Evolutionary conservation across 148 eudicot genomes (phyloP).

Genomic region (Salicornia ramosissima): DNA sequence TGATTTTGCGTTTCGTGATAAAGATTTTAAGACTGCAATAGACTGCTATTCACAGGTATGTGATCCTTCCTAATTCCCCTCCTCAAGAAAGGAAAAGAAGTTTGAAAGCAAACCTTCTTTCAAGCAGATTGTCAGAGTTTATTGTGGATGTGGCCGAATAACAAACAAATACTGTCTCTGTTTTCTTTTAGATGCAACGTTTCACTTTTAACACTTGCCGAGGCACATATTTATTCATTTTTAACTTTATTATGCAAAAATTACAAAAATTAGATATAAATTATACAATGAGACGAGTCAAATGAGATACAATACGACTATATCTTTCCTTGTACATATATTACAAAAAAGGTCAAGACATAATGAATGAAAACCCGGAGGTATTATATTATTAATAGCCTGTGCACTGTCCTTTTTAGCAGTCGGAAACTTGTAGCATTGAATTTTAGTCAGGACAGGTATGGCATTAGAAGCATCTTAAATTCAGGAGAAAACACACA

Average conservation of each 20-base stretch:
- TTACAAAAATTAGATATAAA: no score
- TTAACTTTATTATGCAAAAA: no score
- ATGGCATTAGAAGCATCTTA: background rate
- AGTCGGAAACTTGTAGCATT: background rate
- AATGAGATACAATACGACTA: no score
- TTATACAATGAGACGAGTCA: no score
- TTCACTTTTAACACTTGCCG: no score
- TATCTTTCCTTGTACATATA: no score
- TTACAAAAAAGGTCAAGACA: no score
- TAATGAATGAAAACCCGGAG: no score
- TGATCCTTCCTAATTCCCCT: background rate
- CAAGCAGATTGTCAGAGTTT: background rate
- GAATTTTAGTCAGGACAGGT: background rate
- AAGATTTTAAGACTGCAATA: slow-evolving; percentile 81
- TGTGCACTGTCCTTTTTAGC: background rate
- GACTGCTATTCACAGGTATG: slow-evolving; percentile 96
- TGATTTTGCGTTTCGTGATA: slow-evolving; percentile 90
- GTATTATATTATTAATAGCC: background rate
- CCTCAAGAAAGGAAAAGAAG: background rate
- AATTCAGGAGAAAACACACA: no score
- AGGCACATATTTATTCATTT: no score
- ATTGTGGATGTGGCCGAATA: background rate
- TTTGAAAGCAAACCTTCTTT: background rate
- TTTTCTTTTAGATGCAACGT: no score
- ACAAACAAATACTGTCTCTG: no score